Base-by-base conservation (phyloP, 148 eudicot species). In the Vaccinium myrtillus region DNA sequence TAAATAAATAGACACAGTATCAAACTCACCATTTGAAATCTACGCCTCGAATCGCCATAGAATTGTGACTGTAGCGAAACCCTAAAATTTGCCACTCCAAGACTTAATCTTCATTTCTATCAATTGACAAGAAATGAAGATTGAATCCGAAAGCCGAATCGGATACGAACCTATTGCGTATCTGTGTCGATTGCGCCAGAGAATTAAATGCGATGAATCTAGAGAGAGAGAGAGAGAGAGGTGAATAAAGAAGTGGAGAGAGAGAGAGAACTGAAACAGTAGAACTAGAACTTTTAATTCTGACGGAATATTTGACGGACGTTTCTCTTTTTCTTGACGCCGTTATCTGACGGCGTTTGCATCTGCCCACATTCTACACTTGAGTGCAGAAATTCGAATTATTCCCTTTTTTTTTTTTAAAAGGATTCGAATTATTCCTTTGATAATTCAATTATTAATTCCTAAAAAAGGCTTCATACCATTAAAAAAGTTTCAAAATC, bases 21-120 rank as follows among this genome's bases (percentile, higher is more conserved):
- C 32, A 21, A 80, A 83, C 88, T 81, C 15, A 96, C 99, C 99
- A 96, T 88, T 93, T 94, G 91, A 96, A 94, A 87, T 94, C 93
- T 8, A 91, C 91, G 81, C 94, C 93, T 82, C 90, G 87, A 54
- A 90, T 91, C 58, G 94, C 89, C 95, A 93, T 93, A 53, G 83
- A 77, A 67, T 81, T 55, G 30, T 39, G 25, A 53, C 48, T 54
- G 39, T 21, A 5, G 36, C 36, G 79, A 77, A 82, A 51, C 75
- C 85, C 83, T 77, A 78, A 46, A 50, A 83, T 82, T 55, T n/a
- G 23, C 19, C 2, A 5, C 49, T 59, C 46, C 75, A 84, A 55
- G 51, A 78, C 53, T 71, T 74, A 16, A 56, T 65, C 49, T 77
- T 75, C 67, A 61, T 82, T 39, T 54, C 39, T n/a, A 2, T 2